A percentile compares a stretch with the other conserved stretches of the same genome.
phyloP scores from a whole-genome alignment of 371 early-diverging fungal genomes.

The Mucor plumbeus region DNA sequence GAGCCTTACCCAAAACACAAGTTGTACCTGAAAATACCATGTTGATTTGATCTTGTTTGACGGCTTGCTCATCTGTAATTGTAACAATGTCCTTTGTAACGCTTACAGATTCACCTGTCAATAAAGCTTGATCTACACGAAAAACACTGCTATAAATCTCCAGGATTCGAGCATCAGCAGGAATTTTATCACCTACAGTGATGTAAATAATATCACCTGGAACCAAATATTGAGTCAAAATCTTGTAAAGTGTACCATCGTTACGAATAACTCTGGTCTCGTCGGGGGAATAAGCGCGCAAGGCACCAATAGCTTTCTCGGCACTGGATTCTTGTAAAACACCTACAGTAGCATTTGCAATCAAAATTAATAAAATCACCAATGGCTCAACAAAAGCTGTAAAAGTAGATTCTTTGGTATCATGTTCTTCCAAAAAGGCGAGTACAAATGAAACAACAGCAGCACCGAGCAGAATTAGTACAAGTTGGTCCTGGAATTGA shows the following conservation, averaged over 20 bases:
- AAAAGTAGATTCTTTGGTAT: constrained; percentile 28
- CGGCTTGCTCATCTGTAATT: constrained; percentile 72
- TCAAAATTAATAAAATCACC: constrained; percentile 94
- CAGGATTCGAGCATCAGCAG: constrained; percentile 92
- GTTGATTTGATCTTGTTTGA: constrained; percentile 95
- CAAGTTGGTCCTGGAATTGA: constrained; percentile 93
- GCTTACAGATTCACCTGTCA: constrained; percentile 95
- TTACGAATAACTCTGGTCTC: constrained; percentile 78
- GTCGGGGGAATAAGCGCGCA: constrained; percentile 94
- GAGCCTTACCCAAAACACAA: constrained; percentile 88
- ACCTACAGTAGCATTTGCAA: constrained; percentile 97
- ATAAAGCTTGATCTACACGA: constrained; percentile 91
- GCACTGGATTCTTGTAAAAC: constrained; percentile 96
- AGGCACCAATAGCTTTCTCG: constrained; percentile 96
- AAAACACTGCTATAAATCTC: constrained; percentile 79
- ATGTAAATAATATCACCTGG: constrained; percentile 95
- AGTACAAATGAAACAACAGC: constrained; percentile 5
- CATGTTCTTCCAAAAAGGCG: neutral
- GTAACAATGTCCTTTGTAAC: constrained; percentile 79
- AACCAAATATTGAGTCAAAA: constrained; percentile 83
- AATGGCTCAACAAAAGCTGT: constrained; percentile 97
- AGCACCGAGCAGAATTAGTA: neutral
- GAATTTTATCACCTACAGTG: constrained; percentile 92
- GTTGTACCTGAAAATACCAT: constrained; percentile 96
- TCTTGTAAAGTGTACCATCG: constrained; percentile 67